A percentile compares a stretch with the other conserved stretches of the same genome.
These are phyloP conservation scores for Penicillium robsamsonii DNA, from an alignment of 495 filamentous ascomycete genomes.

Conservation along the genomic window DNA sequence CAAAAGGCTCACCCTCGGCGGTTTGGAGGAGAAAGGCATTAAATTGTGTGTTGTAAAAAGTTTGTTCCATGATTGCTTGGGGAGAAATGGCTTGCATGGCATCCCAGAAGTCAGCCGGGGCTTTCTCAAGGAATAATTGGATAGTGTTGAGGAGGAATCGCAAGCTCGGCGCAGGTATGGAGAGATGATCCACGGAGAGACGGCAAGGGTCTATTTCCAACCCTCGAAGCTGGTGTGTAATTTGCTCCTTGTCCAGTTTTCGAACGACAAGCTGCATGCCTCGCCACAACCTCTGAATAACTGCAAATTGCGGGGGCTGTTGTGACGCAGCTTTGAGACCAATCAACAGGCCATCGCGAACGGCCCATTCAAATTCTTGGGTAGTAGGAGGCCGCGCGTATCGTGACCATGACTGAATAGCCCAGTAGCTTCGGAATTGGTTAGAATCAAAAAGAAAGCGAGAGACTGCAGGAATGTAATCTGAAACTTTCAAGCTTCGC, in stretches of 20 bases:
- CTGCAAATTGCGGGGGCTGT: constrained; percentile 47
- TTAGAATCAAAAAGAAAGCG: constrained; percentile 74
- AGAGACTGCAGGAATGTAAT: constrained; percentile 74
- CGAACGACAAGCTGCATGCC: constrained; percentile 68
- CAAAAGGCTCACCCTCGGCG: constrained; percentile 52
- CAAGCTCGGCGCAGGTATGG: constrained; percentile 57
- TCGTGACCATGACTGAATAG: constrained; percentile 62
- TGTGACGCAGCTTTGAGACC: constrained; percentile 39
- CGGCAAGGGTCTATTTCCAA: constrained; percentile 78
- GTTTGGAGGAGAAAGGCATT: constrained; percentile 56
- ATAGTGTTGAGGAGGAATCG: constrained; percentile 63
- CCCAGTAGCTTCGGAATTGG: constrained; percentile 61
- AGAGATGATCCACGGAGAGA: constrained; percentile 72
- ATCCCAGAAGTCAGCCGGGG: constrained; percentile 79
- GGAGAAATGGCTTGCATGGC: constrained; percentile 77
- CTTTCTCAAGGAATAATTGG: constrained; percentile 64
- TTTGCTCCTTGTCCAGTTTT: constrained; percentile 67
- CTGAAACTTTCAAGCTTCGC: constrained; percentile 64
- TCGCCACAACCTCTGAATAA: constrained; percentile 69
- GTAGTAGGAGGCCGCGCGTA: constrained; percentile 55
- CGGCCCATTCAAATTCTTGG: constrained; percentile 78
- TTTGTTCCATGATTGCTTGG: constrained; percentile 67
- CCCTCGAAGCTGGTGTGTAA: constrained; percentile 72
- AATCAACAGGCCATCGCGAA: constrained; percentile 61
- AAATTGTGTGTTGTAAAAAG: constrained; percentile 70